phyloP scores from a whole-genome alignment of 1,139 yeast species.

The Candida tetrigidarum region DNA sequence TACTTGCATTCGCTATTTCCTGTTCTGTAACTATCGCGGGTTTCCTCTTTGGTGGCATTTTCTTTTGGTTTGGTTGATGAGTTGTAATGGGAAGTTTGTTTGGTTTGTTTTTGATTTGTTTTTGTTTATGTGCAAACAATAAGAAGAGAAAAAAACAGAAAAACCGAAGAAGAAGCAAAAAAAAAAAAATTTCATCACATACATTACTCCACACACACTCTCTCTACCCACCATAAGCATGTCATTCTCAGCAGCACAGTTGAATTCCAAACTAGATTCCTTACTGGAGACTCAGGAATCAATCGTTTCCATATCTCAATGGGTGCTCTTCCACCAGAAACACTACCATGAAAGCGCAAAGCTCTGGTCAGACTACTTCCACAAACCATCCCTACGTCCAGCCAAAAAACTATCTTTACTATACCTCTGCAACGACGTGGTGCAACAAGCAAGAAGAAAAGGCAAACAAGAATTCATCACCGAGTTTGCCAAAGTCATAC shows the following conservation, averaged over 20 bases:
- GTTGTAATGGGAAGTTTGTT: too few species aligned
- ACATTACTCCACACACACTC: too few species aligned
- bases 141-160: background rate
- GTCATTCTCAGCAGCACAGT: constrained; percentile 65
- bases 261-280: constrained; percentile 58
- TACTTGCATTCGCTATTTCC: constrained; percentile 32
- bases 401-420: constrained; percentile 60
- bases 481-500: constrained; percentile 58
- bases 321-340: constrained; percentile 82
- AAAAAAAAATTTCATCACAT: background rate
- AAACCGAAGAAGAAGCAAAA: background rate
- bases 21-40: constrained; percentile 27
- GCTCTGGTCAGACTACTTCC: constrained; percentile 60
- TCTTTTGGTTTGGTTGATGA: constrained; percentile 7
- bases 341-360: constrained; percentile 62
- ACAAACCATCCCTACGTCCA: constrained; percentile 26
- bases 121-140: too few species aligned
- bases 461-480: constrained; percentile 60
- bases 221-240: constrained; percentile 30
- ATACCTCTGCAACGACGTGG: constrained; percentile 82
- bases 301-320: constrained; percentile 80
- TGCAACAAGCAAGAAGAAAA: constrained; percentile 77
- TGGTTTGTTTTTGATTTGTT: too few species aligned
- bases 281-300: constrained; percentile 83
- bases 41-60: constrained; percentile 5